Conservation (phyloP, 768 basidiomycete species). For the Crucibulum laeve region DNA sequence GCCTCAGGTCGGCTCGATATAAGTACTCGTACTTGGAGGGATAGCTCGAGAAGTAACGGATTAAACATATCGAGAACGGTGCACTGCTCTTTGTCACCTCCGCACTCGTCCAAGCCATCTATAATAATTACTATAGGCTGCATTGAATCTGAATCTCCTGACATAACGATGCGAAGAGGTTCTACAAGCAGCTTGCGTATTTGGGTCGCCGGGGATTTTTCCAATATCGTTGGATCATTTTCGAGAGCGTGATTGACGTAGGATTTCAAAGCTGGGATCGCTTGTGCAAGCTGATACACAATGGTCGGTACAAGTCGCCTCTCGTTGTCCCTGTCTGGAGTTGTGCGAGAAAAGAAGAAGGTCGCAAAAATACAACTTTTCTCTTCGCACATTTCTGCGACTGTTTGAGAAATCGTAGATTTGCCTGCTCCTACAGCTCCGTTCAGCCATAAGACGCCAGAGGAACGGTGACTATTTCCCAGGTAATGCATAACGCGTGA, state of each 20-base stretch:
- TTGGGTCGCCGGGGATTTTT: background rate
- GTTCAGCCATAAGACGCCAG: too few species aligned
- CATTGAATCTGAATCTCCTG: background rate
- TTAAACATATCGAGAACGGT: background rate
- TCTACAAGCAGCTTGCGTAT: background rate
- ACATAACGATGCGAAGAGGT: background rate
- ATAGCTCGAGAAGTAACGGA: background rate
- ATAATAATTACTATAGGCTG: slow-evolving; percentile 11
- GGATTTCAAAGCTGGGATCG: slow-evolving; percentile 5
- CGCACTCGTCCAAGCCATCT: slow-evolving; percentile 21
- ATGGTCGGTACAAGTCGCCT: slow-evolving; percentile 23
- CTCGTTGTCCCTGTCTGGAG: slow-evolving; percentile 16
- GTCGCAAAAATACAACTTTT: slow-evolving; percentile 17
- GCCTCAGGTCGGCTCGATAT: background rate
- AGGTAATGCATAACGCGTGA: too few species aligned
- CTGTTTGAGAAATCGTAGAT: slow-evolving; percentile 16
- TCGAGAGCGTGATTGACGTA: background rate
- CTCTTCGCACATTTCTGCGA: slow-evolving; percentile 15
- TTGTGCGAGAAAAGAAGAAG: slow-evolving; percentile 29
- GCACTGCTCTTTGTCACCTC: background rate
- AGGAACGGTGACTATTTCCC: too few species aligned
- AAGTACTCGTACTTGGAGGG: background rate
- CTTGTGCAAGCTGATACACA: slow-evolving; percentile 17
- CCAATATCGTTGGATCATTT: background rate
- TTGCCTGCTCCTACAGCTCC: slow-evolving; percentile 19